Evolutionary conservation across 257 asterid genomes (phyloP), one percentile per base, ranked within the genome.

Genomic region (Euphrasia confusa): DNA sequence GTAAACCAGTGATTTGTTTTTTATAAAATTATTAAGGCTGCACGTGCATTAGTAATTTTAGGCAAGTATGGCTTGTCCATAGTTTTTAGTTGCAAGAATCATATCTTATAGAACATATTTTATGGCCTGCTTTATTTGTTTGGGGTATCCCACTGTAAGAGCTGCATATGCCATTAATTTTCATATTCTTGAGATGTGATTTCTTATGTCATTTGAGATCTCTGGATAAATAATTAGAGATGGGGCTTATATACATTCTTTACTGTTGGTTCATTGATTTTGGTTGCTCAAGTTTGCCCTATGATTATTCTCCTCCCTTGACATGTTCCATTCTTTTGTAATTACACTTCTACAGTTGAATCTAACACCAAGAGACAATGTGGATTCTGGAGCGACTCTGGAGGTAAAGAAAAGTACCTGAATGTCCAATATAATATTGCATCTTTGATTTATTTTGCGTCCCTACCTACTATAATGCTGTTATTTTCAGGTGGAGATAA

Each of bases 401-500:
- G 78, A 75, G 92, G 95, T 84, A 72, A 64, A 40, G 35, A 12
- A 44, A 24, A 26, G 27, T 71, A 50, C 58, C 60, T 57, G 54
- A 9, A 54, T 53, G 14, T 27, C 30, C 39, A 33, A 15, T 52
- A 30, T 32, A 4, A 57, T 7, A n/a, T 58, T 60, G 66, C 37
- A 60, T 7, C 72, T 28, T 56, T 54, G 17, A 39, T 47, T 56
- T 32, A 10, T 39, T 55, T 15, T 61, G 13, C 18, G 58, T 39
- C 54, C 45, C 48, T 58, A 17, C 39, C 42, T 58, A 17, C 33
- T 70, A 4, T 63, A 33, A 27, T 74, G 81, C 50, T 70, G 60
- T 50, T 64, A 44, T 62, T 75, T 75, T 66, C 86, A 88, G 97
- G 90, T 42, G 87, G 77, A 33, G 82, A 74, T 24, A 71, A 81